Evolutionary conservation across 163 green algal genomes (phyloP).

Genomic region (Scenedesmus sp.): DNA sequence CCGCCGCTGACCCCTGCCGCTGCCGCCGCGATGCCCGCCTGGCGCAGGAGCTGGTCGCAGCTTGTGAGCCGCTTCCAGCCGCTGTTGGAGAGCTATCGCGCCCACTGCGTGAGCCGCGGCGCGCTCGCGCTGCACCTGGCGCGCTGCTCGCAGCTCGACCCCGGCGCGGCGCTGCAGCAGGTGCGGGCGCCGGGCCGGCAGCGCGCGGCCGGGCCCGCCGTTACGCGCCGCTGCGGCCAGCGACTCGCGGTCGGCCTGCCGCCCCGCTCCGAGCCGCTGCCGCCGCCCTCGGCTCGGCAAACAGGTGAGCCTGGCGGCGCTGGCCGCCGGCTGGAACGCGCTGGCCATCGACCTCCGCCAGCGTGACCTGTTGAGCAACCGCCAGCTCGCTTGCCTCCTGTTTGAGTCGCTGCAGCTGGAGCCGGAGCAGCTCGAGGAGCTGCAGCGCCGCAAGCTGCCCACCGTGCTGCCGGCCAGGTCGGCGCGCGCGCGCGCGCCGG

Average conservation of each 20-base stretch:
- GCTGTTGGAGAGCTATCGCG: slow-evolving; percentile 4
- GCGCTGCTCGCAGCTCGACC: background rate
- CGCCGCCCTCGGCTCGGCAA: background rate
- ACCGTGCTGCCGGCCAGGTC: slow-evolving; percentile 14
- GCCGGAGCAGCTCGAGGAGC: background rate
- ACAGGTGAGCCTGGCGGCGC: slow-evolving; percentile 8
- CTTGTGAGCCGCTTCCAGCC: background rate
- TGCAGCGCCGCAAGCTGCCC: background rate
- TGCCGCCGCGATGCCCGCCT: background rate
- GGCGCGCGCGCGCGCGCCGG: no score
- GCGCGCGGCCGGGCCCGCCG: no score
- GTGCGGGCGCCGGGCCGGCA: background rate
- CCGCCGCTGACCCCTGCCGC: background rate
- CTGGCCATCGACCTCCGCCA: slow-evolving; percentile 1
- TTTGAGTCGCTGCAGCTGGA: slow-evolving; percentile 28
- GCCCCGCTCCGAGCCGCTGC: background rate
- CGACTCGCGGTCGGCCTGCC: background rate
- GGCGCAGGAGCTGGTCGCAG: slow-evolving; percentile 10
- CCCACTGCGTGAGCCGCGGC: slow-evolving; percentile 18
- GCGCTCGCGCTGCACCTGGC: slow-evolving; percentile 17
- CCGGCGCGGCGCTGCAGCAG: background rate
- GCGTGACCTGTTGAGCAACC: slow-evolving; percentile 26
- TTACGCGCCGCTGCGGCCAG: background rate
- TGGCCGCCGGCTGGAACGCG: slow-evolving; percentile 32
- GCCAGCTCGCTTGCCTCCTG: background rate